Evolutionary conservation across 805 yeast genomes (phyloP), one percentile per base, ranked within the genome.

Genomic region (Ogataea paradorogensis): DNA sequence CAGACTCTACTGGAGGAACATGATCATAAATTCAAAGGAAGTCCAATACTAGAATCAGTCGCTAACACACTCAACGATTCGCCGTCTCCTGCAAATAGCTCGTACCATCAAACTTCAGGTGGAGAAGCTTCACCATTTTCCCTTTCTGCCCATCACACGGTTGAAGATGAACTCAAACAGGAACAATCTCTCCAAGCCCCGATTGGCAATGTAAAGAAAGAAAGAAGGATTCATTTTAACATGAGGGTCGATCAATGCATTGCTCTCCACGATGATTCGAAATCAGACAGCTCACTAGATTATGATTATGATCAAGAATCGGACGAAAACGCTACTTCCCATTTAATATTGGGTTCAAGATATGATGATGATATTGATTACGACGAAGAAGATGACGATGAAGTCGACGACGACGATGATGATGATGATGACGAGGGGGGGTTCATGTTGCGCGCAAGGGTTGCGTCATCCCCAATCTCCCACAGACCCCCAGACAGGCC

Each of bases 171-270:
- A 8, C 29, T 33, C 11, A 40, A 35, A n/a, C 21, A n/a, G 8
- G 43, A 38, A 3, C 40, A 31, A 11, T 39, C 16, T 15, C 37
- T 15, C 14, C 38, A 26, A 13, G 39, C 18, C n/a, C 21, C 25
- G 11, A 25, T n/a, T 25, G 43, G 15, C 16, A 33, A 29, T 13
- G 40, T 39, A 15, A 69, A 67, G 41, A 63, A 59, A 26, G 71
- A 66, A 49, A 76, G 95, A 45, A 95, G 77, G 52, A 90, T 93
- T 46, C 98, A 90, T 63, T 93, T 93, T 66, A 93, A 84, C 60
- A 95, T 88, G 58, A 79, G 89, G 38, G 99, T 93, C 23, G 90
- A 88, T 60, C 99, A 93, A 62, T 93, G 99, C 62, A 80, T 86
- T 46, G 90, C 95, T 0, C 59, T 90, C 9, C 79, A 74, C 42